phyloP scores from a whole-genome alignment of 805 yeast species.

The Kodamaea neixiangensis region DNA sequence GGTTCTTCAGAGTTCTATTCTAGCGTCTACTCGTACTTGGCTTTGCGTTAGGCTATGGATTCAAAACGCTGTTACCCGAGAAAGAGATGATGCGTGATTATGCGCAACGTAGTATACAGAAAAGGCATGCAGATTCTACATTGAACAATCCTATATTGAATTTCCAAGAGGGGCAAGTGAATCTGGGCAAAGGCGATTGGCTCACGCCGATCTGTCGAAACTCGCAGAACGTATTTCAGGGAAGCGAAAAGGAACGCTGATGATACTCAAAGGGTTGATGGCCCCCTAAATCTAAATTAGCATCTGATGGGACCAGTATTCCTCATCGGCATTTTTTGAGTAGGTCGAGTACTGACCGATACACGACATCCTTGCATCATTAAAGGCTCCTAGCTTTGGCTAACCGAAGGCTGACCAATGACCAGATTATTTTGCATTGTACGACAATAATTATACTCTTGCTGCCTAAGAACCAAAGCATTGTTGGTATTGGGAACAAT shows the following conservation, averaged over 20 bases:
- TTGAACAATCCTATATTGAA: not conserved
- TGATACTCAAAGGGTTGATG: not conserved
- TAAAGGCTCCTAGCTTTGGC: too few species aligned
- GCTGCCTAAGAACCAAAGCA: not conserved
- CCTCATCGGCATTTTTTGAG: not conserved
- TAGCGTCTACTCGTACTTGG: too few species aligned
- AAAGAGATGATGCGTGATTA: not conserved
- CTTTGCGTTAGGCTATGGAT: too few species aligned
- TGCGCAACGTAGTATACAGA: not conserved
- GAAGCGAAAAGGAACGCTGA: not conserved
- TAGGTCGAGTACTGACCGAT: too few species aligned
- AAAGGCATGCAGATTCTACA: not conserved
- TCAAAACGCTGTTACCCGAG: not conserved
- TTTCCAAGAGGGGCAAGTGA: not conserved
- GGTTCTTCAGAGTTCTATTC: too few species aligned
- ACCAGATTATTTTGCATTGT: not conserved
- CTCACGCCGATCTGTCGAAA: not conserved
- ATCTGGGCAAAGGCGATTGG: not conserved
- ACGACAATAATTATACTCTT: too few species aligned
- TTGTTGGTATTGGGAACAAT: not conserved
- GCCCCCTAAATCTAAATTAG: not conserved
- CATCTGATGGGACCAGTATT: too few species aligned
- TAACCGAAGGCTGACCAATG: too few species aligned
- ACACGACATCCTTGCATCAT: too few species aligned
- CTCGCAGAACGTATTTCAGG: not conserved